These are phyloP conservation scores for Mycena alexandri DNA, from an alignment of 768 basidiomycete species.

Conservation along the genomic window DNA sequence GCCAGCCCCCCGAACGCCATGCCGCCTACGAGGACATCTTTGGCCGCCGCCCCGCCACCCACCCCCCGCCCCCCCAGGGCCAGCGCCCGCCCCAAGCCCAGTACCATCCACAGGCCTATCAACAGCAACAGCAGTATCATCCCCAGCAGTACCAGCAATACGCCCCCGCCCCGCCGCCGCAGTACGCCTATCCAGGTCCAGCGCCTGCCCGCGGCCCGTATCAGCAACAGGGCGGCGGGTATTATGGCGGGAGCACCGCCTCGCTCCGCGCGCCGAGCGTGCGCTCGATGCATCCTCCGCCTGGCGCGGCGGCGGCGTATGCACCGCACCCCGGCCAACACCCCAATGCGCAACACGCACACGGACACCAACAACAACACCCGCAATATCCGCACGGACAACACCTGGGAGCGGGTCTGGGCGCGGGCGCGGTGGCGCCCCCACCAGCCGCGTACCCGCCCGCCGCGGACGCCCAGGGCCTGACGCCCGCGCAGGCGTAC, in stretches of 20 bases:
- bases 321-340: no score
- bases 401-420: no score
- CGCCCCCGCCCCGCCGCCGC: constrained; percentile 39
- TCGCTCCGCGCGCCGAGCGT: no score
- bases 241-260: no score
- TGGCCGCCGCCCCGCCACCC: constrained; percentile 66
- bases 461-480: constrained; percentile 66
- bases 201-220: no score
- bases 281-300: no score
- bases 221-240: no score
- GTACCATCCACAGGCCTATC: constrained; percentile 52
- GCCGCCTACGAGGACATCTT: constrained; percentile 92
- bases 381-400: constrained; percentile 41
- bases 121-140: constrained; percentile 54
- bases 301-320: no score
- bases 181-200: no score
- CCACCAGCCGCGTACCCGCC: constrained; percentile 45
- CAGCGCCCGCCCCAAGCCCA: constrained; percentile 62
- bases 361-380: constrained; percentile 34
- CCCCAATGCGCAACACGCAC: no score
- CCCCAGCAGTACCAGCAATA: constrained; percentile 46
- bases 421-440: no score
- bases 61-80: constrained; percentile 6
- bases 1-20: constrained; percentile 73
- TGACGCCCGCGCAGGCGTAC: constrained; percentile 85